These are phyloP conservation scores for Terana coerulea DNA, from an alignment of 768 basidiomycete species.

Conservation along the genomic window DNA sequence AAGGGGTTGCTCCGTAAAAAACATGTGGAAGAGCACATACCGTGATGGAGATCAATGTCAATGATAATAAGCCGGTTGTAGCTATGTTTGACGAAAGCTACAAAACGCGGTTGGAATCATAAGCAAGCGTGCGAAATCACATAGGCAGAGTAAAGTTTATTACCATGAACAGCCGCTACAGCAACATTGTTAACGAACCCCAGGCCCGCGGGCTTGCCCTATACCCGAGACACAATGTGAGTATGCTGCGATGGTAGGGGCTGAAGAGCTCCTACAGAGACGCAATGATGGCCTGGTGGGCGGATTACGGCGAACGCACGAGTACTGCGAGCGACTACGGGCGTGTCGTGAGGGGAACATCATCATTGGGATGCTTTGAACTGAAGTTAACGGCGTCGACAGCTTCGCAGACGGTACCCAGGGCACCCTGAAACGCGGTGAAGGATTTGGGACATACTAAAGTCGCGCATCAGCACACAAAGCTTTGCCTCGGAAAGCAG, in stretches of 20 bases:
- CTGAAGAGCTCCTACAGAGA: constrained; percentile 40
- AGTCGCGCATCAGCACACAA: neutral
- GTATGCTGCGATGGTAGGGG: neutral
- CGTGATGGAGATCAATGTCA: constrained; percentile 92
- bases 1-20: neutral
- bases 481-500: neutral
- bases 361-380: neutral
- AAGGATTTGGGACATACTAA: constrained; percentile 74
- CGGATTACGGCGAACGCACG: constrained; percentile 79
- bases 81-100: constrained; percentile 78
- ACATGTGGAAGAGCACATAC: constrained; percentile 33
- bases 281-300: constrained; percentile 94
- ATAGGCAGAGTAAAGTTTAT: constrained; percentile 7
- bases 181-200: constrained; percentile 95
- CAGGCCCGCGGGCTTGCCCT: constrained; percentile 82
- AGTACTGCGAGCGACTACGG: constrained; percentile 1
- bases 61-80: constrained; percentile 79
- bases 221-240: neutral
- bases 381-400: constrained; percentile 61
- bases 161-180: constrained; percentile 87
- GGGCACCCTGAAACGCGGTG: constrained; percentile 73
- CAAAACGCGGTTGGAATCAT: neutral
- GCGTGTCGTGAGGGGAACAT: neutral
- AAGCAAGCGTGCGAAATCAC: too few relatives aligned
- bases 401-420: constrained; percentile 84